A percentile compares a stretch with the other conserved stretches of the same genome.
These are phyloP conservation scores for Yamadazyma aaseri DNA, from an alignment of 1,139 yeast species.

Conservation along the genomic window DNA sequence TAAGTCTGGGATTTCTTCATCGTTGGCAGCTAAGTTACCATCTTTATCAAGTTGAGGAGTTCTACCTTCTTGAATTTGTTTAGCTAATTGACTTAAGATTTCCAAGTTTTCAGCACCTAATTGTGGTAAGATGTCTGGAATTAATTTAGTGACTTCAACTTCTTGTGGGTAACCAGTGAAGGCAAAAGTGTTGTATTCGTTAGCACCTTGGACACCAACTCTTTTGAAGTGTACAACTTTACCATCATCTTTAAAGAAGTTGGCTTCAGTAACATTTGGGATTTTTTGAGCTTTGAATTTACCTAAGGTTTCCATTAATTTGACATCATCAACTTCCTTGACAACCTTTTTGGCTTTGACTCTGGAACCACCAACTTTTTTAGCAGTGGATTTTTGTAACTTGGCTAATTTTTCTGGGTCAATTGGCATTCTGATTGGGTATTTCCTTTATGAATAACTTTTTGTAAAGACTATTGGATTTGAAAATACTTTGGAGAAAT, in stretches of 20 bases:
- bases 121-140: slow-evolving; percentile 94
- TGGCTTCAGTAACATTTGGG: slow-evolving; percentile 92
- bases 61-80: slow-evolving; percentile 72
- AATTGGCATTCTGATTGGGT: slow-evolving; percentile 61
- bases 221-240: slow-evolving; percentile 93
- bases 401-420: slow-evolving; percentile 87
- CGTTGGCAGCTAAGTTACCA: slow-evolving; percentile 53
- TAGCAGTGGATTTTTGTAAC: slow-evolving; percentile 68
- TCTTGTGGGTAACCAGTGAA: slow-evolving; percentile 95
- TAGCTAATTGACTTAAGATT: slow-evolving; percentile 86
- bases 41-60: slow-evolving; percentile 43
- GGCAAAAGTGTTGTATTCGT: slow-evolving; percentile 88
- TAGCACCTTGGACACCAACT: slow-evolving; percentile 92
- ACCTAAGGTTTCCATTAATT: slow-evolving; percentile 85
- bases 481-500: no score
- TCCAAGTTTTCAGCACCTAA: slow-evolving; percentile 95
- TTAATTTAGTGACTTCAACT: slow-evolving; percentile 87
- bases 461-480: slow-evolving; percentile 1
- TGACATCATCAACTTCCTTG: slow-evolving; percentile 81
- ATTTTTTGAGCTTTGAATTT: slow-evolving; percentile 88
- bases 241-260: slow-evolving; percentile 96
- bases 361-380: slow-evolving; percentile 90
- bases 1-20: slow-evolving; percentile 87
- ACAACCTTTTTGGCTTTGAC: slow-evolving; percentile 73
- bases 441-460: slow-evolving; percentile 1